A percentile compares a stretch with the other conserved stretches of the same genome.
Conservation (phyloP, 2,329 filamentous ascomycete genomes). For the Alternaria brassicicola region DNA sequence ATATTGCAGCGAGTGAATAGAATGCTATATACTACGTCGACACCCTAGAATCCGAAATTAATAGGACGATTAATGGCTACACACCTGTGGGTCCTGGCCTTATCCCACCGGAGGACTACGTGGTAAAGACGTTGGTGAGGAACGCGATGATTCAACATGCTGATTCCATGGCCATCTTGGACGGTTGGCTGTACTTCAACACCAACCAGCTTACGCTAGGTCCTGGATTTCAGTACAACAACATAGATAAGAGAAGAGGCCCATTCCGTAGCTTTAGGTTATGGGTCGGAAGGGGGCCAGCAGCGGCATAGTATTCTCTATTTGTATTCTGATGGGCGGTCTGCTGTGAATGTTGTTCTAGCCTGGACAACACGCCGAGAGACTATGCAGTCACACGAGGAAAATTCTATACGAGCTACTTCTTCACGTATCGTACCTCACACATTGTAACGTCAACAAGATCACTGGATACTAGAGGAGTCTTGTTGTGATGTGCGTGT, state of each 20-base stretch:
- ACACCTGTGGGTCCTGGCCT: conserved; percentile 41
- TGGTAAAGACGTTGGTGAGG: conserved; percentile 50
- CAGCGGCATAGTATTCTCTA: conserved; percentile 25
- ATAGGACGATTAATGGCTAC: conserved; percentile 45
- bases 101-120: conserved; percentile 45
- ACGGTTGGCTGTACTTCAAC: conserved; percentile 53
- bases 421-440: background rate
- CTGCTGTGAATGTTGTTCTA: background rate
- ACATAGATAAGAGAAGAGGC: conserved; percentile 46
- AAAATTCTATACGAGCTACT: background rate
- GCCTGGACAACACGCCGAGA: background rate
- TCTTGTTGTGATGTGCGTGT: background rate
- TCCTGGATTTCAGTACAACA: conserved; percentile 48
- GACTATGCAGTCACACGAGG: background rate
- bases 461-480: too few relatives aligned
- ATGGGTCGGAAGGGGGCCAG: conserved; percentile 48
- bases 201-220: conserved; percentile 51
- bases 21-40: conserved; percentile 55
- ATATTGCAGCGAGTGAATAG: conserved; percentile 52
- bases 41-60: conserved; percentile 44
- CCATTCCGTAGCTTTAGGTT: conserved; percentile 47
- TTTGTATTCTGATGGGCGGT: background rate
- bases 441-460: background rate
- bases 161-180: conserved; percentile 50
- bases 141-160: conserved; percentile 53